Conservation (phyloP, 257 asterid species). For the Marsdenia floribunda region DNA sequence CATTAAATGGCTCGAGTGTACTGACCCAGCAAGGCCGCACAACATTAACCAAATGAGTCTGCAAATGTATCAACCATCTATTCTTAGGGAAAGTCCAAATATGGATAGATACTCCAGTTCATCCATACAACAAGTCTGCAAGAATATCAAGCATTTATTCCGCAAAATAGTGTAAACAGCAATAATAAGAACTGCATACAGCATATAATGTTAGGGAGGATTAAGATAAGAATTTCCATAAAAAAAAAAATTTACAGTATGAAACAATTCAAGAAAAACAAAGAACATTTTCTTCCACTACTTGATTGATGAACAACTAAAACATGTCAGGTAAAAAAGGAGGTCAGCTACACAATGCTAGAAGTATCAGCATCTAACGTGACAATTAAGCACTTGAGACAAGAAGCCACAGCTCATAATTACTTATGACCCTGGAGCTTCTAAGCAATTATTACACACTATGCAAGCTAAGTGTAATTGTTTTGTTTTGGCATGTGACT, state of each 20-base stretch:
- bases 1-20: conserved; percentile 72
- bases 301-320: not conserved
- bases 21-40: conserved; percentile 93
- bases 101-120: not conserved
- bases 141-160: not conserved
- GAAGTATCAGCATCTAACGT: not conserved
- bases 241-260: not conserved
- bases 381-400: not conserved
- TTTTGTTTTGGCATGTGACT: not conserved
- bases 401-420: not conserved
- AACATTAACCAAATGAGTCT: conserved; percentile 69
- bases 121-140: not conserved
- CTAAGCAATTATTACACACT: not conserved
- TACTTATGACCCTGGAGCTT: not conserved
- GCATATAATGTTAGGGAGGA: not conserved
- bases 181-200: not conserved
- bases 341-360: not conserved
- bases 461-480: not conserved
- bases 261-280: not conserved
- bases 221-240: not conserved
- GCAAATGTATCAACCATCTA: conserved; percentile 23
- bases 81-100: conserved; percentile 13
- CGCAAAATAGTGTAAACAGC: not conserved
- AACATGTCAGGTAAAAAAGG: not conserved
- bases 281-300: not conserved